Evolutionary conservation across 805 yeast genomes (phyloP).

Genomic region (Candida glaebosa): DNA sequence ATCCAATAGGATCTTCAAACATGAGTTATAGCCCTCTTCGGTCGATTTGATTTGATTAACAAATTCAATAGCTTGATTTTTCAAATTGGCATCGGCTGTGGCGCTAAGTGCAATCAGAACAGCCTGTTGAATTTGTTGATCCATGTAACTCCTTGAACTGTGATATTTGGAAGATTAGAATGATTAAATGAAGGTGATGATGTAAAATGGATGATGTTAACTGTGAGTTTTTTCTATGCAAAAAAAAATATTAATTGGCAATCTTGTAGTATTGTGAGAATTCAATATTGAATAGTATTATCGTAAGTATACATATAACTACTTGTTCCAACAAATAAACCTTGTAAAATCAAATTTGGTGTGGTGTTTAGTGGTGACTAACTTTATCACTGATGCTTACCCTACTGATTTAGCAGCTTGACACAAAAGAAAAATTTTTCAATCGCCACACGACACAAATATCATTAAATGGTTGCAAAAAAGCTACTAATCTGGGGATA

Average conservation of each 20-base stretch:
- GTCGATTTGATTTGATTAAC: slow-evolving; percentile 52
- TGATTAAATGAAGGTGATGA: slow-evolving; percentile 2
- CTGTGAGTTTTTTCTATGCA: too few species aligned
- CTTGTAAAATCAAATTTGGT: neutral
- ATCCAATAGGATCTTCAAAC: slow-evolving; percentile 44
- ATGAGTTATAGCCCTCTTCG: slow-evolving; percentile 53
- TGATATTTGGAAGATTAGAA: neutral
- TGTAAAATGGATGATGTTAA: slow-evolving; percentile 1
- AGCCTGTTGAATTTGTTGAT: slow-evolving; percentile 79
- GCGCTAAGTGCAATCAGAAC: slow-evolving; percentile 79
- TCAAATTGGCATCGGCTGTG: slow-evolving; percentile 56
- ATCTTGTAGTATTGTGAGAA: too few species aligned
- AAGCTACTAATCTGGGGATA: neutral
- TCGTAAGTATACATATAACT: neutral
- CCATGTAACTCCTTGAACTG: slow-evolving; percentile 18
- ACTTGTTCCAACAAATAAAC: neutral
- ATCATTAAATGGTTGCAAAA: neutral
- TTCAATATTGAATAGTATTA: neutral
- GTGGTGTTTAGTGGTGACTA: neutral
- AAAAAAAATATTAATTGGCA: too few species aligned
- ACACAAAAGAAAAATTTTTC: slow-evolving; percentile 1
- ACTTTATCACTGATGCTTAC: neutral
- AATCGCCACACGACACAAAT: neutral
- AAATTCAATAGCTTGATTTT: slow-evolving; percentile 52
- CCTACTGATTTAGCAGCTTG: neutral